A percentile compares a stretch with the other conserved stretches of the same genome.
These are phyloP conservation scores for Neonectria magnoliae DNA, from an alignment of 2,329 filamentous ascomycete species.

Conservation along the genomic window DNA sequence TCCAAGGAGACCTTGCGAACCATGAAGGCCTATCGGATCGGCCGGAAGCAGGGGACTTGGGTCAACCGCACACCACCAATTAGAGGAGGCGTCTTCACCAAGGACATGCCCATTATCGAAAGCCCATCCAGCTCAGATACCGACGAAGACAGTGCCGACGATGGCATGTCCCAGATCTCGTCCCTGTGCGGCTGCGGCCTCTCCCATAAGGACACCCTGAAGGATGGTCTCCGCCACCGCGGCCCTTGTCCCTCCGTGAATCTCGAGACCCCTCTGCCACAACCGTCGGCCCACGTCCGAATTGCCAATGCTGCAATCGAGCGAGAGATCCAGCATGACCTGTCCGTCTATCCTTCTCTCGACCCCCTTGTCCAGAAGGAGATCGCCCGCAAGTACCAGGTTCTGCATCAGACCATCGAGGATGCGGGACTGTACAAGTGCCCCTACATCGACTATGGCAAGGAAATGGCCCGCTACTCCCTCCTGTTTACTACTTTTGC, in stretches of 20 bases:
- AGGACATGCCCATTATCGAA: constrained; percentile 26
- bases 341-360: constrained; percentile 60
- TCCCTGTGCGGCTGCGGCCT: constrained; percentile 29
- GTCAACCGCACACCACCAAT: constrained; percentile 69
- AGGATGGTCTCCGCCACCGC: constrained; percentile 21
- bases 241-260: constrained; percentile 1
- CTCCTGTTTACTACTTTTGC: constrained; percentile 61
- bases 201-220: constrained; percentile 14
- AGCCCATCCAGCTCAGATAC: constrained; percentile 30
- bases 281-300: constrained; percentile 17
- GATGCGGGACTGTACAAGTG: constrained; percentile 68
- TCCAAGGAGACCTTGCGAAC: constrained; percentile 60
- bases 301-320: constrained; percentile 38
- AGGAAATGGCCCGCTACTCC: constrained; percentile 65
- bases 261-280: constrained; percentile 6
- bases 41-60: constrained; percentile 66
- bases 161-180: constrained; percentile 33
- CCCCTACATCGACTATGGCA: constrained; percentile 65
- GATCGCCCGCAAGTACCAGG: constrained; percentile 65
- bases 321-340: constrained; percentile 46
- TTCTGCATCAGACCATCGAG: constrained; percentile 63
- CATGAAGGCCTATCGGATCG: constrained; percentile 70
- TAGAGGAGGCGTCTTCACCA: constrained; percentile 56
- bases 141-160: constrained; percentile 30
- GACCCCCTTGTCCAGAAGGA: constrained; percentile 63